phyloP scores from a whole-genome alignment of 1,284 basidiomycete genomes.

The Puccinia hordei region DNA sequence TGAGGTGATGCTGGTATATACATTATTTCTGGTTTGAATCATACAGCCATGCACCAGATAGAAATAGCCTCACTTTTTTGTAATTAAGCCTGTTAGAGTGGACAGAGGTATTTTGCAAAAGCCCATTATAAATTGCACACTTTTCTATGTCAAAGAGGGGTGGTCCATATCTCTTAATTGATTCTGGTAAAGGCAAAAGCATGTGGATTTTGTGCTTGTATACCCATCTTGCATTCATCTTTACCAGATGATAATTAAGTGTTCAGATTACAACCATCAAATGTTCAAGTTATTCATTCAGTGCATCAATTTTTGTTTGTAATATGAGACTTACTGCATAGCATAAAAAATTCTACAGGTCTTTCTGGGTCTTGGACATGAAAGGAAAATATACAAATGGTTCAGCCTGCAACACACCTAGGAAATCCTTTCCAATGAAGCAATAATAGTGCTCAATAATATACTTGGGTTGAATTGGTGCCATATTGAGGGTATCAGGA shows the following conservation, averaged over 20 bases:
- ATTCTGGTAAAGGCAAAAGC: conserved; percentile 53
- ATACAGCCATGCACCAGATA: not conserved
- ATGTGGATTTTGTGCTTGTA: conserved; percentile 61
- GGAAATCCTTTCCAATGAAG: conserved; percentile 60
- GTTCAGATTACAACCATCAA: not conserved
- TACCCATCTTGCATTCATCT: conserved; percentile 57
- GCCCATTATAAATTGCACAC: conserved; percentile 26
- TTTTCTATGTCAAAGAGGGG: conserved; percentile 19
- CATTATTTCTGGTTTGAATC: too few species aligned
- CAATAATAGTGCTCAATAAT: conserved; percentile 59
- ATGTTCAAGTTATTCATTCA: conserved; percentile 56
- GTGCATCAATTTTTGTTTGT: conserved; percentile 52
- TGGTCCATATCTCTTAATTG: conserved; percentile 49
- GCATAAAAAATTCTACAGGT: conserved; percentile 59
- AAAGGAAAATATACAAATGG: conserved; percentile 60
- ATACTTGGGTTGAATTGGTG: conserved; percentile 56
- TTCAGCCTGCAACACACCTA: conserved; percentile 60
- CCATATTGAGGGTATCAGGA: conserved; percentile 56
- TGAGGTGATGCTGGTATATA: too few species aligned
- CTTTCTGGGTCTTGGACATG: conserved; percentile 52
- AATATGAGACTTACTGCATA: conserved; percentile 55
- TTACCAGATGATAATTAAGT: conserved; percentile 7
- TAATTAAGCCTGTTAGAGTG: conserved; percentile 12
- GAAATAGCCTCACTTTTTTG: not conserved
- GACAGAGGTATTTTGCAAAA: not conserved